Percentiles rank a stretch among this genome's conserved stretches.
These are phyloP conservation scores for Theobroma cacao DNA, from an alignment of 345 rosid genomes.

Conservation along the genomic window DNA sequence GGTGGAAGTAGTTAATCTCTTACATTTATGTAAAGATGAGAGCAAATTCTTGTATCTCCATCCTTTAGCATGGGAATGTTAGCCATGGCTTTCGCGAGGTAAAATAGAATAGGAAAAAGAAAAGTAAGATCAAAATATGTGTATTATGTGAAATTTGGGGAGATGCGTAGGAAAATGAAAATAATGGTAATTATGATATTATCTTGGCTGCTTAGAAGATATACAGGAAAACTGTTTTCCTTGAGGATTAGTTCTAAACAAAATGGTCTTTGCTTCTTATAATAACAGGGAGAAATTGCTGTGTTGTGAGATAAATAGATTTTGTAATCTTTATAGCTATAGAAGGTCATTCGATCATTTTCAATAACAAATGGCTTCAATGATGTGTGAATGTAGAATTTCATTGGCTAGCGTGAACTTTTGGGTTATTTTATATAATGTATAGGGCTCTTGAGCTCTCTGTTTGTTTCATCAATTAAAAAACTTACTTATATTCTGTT, in stretches of 20 bases:
- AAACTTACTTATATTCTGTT: slow-evolving; percentile 11
- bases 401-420: neutral
- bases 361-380: neutral
- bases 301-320: neutral
- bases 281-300: neutral
- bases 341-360: neutral
- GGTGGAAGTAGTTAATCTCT: neutral
- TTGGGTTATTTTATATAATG: neutral
- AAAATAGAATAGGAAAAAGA: slow-evolving; percentile 1
- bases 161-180: neutral
- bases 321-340: neutral
- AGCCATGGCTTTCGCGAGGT: neutral
- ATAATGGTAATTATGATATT: neutral
- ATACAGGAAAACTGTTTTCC: neutral
- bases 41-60: neutral
- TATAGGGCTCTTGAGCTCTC: neutral
- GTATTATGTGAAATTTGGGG: neutral
- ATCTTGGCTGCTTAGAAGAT: neutral
- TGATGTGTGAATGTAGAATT: neutral
- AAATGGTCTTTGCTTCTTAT: neutral
- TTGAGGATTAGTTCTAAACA: neutral
- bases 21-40: neutral
- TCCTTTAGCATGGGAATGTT: neutral
- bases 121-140: neutral
- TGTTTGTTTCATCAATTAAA: neutral